Base-by-base conservation (phyloP, 2,329 filamentous ascomycete species). In the Pseudodiploospora longispora region DNA sequence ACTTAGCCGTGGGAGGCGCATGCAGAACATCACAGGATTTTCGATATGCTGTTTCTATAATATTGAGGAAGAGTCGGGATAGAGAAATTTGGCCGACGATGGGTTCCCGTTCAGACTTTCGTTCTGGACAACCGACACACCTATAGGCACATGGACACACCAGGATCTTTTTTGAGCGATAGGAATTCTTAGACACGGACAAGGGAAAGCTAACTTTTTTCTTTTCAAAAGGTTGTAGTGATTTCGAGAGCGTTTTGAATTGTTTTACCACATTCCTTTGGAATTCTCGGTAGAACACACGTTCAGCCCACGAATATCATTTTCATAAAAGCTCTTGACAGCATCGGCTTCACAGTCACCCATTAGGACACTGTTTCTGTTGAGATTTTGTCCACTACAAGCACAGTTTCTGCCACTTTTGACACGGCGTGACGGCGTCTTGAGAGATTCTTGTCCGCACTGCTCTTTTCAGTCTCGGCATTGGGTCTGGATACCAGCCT, bases 371-470 rank as follows among this genome's bases (percentile, higher is more conserved):
- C 38, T 52, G 41, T 48, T 42, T 38, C 41, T 43, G 45, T 50
- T 49, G 47, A 46, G 48, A 31, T 51, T 49, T 56, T 53, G 30
- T 19, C 12, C 32, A 8, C 28, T 30, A 38, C 50, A 56, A 59
- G 57, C 57, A 60, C 19, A 19, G 56, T 57, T 51, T 52, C 50
- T 61, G 61, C 55, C 59, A 57, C 56, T 52, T 55, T 51, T 37
- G 56, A 55, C 57, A 50, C 55, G 62, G 64, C 63, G 65, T 66
- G 63, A 62, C 55, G 64, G 64, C 61, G 63, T 68, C 59, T 59
- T 56, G 54, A 63, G 53, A 62, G 51, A 55, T 59, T 57, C 54
- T 60, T 56, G 52, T 61, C 60, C 60, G 57, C 58, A 58, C 59
- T 59, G 56, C 55, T 56, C 62, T 63, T 62, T 57, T 58, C 58